Conservation (phyloP, 2,329 filamentous ascomycete genomes). For the Fusarium guadeloupense region DNA sequence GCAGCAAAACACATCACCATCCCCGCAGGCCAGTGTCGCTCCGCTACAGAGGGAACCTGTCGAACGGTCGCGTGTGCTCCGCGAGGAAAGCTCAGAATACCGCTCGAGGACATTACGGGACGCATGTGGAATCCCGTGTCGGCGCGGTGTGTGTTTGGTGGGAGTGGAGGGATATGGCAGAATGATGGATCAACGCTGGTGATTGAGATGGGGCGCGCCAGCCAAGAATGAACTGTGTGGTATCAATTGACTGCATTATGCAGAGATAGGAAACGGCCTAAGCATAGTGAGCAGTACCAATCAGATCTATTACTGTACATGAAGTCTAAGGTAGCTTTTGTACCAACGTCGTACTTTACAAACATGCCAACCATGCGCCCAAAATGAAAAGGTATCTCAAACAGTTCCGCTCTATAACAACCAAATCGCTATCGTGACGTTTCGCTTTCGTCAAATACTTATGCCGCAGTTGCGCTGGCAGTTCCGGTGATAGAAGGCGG, state of each 20-base stretch:
- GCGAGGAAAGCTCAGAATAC: neutral
- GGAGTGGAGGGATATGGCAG: conserved; percentile 35
- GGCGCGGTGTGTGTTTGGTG: conserved; percentile 34
- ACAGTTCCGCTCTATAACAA: conserved; percentile 2
- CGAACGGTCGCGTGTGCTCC: conserved; percentile 35
- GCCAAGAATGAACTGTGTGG: neutral
- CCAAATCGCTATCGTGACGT: conserved; percentile 32
- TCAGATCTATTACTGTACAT: conserved; percentile 6
- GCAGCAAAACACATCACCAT: conserved; percentile 11
- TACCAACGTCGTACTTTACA: neutral
- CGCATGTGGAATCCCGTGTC: conserved; percentile 40
- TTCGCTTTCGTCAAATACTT: conserved; percentile 2
- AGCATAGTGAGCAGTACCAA: too few species aligned
- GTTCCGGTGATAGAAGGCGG: conserved; percentile 7
- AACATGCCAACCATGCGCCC: conserved; percentile 19
- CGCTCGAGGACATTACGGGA: conserved; percentile 16
- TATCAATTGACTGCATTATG: neutral
- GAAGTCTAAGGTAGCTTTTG: conserved; percentile 5
- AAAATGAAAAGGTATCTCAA: conserved; percentile 28
- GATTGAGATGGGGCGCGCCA: conserved; percentile 26
- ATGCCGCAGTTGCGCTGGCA: conserved; percentile 35
- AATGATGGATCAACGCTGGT: conserved; percentile 23
- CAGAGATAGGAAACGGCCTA: too few species aligned
- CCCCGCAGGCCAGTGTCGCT: conserved; percentile 16
- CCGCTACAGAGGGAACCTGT: conserved; percentile 9